These are phyloP conservation scores for Pelargonium cotyledonis DNA, from an alignment of 441 rosid genomes.

Conservation along the genomic window DNA sequence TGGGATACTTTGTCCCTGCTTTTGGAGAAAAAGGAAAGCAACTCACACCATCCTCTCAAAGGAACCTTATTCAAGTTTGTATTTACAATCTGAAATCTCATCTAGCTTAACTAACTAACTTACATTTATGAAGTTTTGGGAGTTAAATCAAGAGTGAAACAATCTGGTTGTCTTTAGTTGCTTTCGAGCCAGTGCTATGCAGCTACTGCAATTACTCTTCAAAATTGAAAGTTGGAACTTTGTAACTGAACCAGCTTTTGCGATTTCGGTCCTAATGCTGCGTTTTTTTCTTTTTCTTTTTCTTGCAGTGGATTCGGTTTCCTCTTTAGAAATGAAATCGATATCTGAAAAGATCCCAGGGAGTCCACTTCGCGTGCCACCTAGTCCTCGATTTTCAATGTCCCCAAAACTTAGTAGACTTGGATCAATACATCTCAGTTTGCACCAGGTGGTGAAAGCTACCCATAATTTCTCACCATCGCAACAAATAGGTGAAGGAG, in stretches of 20 bases:
- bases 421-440: slow-evolving; percentile 54
- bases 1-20: slow-evolving; percentile 56
- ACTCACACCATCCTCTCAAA: slow-evolving; percentile 51
- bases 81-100: slow-evolving; percentile 4
- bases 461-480: slow-evolving; percentile 61
- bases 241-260: neutral
- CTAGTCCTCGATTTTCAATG: slow-evolving; percentile 74
- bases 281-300: slow-evolving; percentile 17
- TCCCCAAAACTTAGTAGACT: slow-evolving; percentile 64
- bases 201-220: too few relatives aligned
- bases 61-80: slow-evolving; percentile 62
- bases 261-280: slow-evolving; percentile 3
- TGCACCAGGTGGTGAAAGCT: slow-evolving; percentile 54
- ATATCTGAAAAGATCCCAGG: slow-evolving; percentile 56
- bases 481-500: slow-evolving; percentile 76
- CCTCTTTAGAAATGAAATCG: slow-evolving; percentile 47
- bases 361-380: slow-evolving; percentile 68
- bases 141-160: too few relatives aligned
- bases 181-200: too few relatives aligned
- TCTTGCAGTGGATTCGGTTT: slow-evolving; percentile 54
- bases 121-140: neutral
- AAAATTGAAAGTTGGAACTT: neutral
- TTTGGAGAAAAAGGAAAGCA: slow-evolving; percentile 57
- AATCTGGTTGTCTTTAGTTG: neutral
- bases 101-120: neutral